Percentiles rank a stretch among this genome's conserved stretches.
Evolutionary conservation across 1,284 basidiomycete species (phyloP).

Genomic region (Singerocomus rubriflavus): DNA sequence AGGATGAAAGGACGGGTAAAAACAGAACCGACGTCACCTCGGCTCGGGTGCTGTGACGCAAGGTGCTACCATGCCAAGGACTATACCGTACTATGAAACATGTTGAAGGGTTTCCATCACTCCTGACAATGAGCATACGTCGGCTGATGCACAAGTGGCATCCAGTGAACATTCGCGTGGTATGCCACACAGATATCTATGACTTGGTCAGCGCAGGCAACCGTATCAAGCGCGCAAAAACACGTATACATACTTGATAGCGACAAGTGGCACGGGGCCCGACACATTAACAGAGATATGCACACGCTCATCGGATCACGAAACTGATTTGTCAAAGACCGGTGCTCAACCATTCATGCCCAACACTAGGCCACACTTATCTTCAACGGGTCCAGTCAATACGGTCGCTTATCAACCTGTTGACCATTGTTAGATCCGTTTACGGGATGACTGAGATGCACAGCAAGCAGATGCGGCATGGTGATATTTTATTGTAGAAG

Average conservation of each 20-base stretch:
- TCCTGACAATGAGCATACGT: too few species aligned
- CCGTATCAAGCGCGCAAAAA: too few species aligned
- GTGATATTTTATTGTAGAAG: constrained; percentile 38
- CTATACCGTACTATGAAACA: too few species aligned
- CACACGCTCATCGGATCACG: neutral
- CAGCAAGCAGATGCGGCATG: neutral
- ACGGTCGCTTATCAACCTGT: constrained; percentile 36
- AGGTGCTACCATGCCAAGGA: too few species aligned
- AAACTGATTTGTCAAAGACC: constrained; percentile 35
- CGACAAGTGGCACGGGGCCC: constrained; percentile 37
- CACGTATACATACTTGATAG: neutral
- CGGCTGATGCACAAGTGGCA: too few species aligned
- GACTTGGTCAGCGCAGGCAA: too few species aligned
- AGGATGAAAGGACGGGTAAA: too few species aligned
- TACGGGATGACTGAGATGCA: neutral
- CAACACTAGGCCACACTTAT: constrained; percentile 33
- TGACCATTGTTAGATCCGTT: constrained; percentile 44
- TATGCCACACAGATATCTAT: too few species aligned
- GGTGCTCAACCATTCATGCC: constrained; percentile 29
- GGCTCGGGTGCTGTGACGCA: too few species aligned
- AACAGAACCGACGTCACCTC: too few species aligned
- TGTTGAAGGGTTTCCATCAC: too few species aligned
- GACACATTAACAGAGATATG: constrained; percentile 7
- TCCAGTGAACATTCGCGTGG: too few species aligned
- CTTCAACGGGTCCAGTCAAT: neutral